Conservation (phyloP, 768 basidiomycete genomes). For the Agrocybe praecox region DNA sequence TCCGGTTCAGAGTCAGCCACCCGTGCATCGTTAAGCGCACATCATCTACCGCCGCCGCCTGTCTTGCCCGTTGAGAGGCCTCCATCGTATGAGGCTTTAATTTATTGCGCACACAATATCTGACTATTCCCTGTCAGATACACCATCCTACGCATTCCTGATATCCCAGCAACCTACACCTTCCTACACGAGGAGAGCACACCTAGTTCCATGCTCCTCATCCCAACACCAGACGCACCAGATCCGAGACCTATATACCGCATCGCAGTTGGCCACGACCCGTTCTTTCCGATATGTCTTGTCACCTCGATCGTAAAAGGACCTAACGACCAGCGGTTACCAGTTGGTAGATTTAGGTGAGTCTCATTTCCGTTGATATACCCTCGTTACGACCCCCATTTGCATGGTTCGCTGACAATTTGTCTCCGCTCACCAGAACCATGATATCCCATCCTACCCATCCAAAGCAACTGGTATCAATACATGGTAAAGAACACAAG, state of each 20-base stretch:
- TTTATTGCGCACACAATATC: background rate
- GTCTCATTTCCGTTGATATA: background rate
- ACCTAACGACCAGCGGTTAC: slow-evolving; percentile 1
- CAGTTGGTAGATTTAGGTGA: slow-evolving; percentile 5
- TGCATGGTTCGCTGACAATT: background rate
- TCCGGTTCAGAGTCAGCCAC: background rate
- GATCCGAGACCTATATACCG: background rate
- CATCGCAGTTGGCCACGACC: slow-evolving; percentile 3
- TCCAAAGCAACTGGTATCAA: background rate
- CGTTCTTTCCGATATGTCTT: slow-evolving; percentile 2
- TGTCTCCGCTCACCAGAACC: background rate
- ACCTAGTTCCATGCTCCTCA: slow-evolving; percentile 1
- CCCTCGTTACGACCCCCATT: too few relatives aligned
- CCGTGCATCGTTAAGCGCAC: background rate
- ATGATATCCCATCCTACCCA: slow-evolving; percentile 1
- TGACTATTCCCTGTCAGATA: background rate
- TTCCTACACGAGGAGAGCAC: background rate
- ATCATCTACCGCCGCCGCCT: background rate
- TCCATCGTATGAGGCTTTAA: background rate
- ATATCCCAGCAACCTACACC: background rate
- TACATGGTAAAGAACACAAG: slow-evolving; percentile 4
- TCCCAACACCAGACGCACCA: background rate
- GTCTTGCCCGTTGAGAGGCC: background rate
- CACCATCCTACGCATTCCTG: background rate
- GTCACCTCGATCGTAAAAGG: slow-evolving; percentile 1